phyloP scores from a whole-genome alignment of 371 early-diverging fungal genomes.

The Actinomortierella ambigua region DNA sequence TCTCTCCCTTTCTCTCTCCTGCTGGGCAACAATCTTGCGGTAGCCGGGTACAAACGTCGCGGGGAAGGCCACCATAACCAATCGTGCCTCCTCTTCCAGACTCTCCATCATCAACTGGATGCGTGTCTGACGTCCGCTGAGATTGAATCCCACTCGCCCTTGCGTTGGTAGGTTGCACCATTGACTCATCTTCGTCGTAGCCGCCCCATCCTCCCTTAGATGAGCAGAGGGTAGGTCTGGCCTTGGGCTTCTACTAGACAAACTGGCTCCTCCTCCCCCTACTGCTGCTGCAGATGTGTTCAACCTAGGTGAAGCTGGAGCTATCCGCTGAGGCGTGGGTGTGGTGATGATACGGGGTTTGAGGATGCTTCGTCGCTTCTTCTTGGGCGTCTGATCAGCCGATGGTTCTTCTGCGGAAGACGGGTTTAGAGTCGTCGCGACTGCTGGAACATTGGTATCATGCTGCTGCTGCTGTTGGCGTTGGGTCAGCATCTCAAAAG shows the following conservation, averaged over 20 bases:
- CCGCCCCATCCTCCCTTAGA: constrained; percentile 8
- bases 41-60: constrained; percentile 22
- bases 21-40: too few relatives aligned
- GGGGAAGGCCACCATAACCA: constrained; percentile 30
- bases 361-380: constrained; percentile 26
- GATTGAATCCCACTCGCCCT: constrained; percentile 13
- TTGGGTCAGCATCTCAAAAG: background rate
- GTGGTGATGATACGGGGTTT: constrained; percentile 33
- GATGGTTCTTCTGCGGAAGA: background rate
- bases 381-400: background rate
- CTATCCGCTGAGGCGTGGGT: constrained; percentile 7
- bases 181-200: constrained; percentile 3
- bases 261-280: background rate
- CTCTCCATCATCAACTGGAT: constrained; percentile 29
- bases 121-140: constrained; percentile 25
- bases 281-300: background rate
- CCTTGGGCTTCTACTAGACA: background rate
- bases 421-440: background rate
- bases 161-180: background rate
- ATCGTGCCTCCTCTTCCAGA: constrained; percentile 29
- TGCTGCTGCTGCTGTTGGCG: background rate
- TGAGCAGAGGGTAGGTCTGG: constrained; percentile 2
- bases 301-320: background rate
- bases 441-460: background rate
- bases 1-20: too few relatives aligned